Conservation (phyloP, 345 rosid species). For the Hypericum androsaemum region DNA sequence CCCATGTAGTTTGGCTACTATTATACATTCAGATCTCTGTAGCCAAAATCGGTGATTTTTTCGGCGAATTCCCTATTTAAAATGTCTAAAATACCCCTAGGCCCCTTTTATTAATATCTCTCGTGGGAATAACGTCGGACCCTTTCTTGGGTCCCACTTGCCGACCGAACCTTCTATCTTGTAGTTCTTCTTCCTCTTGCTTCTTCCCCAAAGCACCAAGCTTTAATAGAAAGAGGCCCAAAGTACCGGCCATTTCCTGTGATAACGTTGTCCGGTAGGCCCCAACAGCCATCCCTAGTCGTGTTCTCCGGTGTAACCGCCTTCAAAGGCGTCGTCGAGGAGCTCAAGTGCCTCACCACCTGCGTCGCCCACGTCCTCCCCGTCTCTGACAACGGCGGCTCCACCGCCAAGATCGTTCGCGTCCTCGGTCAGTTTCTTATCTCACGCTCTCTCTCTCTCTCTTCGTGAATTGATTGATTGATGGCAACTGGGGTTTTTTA, state of each 20-base stretch:
- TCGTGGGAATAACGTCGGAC: too few relatives aligned
- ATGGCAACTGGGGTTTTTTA: neutral
- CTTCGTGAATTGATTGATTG: too few relatives aligned
- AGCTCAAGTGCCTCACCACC: constrained; percentile 70
- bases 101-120: too few relatives aligned
- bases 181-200: too few relatives aligned
- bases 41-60: too few relatives aligned
- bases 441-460: too few relatives aligned
- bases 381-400: constrained; percentile 94
- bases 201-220: neutral
- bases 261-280: constrained; percentile 26
- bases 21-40: too few relatives aligned
- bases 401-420: constrained; percentile 96
- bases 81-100: too few relatives aligned
- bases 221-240: neutral
- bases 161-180: too few relatives aligned
- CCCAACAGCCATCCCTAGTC: constrained; percentile 59
- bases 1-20: too few relatives aligned
- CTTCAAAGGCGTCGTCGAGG: constrained; percentile 87
- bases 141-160: too few relatives aligned
- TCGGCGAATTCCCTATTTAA: too few relatives aligned
- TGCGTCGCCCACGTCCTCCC: constrained; percentile 89
- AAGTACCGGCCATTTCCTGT: constrained; percentile 8
- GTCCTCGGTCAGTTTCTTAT: constrained; percentile 62
- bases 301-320: constrained; percentile 98